These are phyloP conservation scores for Calocybe cyanea DNA, from an alignment of 768 basidiomycete species.

Conservation along the genomic window DNA sequence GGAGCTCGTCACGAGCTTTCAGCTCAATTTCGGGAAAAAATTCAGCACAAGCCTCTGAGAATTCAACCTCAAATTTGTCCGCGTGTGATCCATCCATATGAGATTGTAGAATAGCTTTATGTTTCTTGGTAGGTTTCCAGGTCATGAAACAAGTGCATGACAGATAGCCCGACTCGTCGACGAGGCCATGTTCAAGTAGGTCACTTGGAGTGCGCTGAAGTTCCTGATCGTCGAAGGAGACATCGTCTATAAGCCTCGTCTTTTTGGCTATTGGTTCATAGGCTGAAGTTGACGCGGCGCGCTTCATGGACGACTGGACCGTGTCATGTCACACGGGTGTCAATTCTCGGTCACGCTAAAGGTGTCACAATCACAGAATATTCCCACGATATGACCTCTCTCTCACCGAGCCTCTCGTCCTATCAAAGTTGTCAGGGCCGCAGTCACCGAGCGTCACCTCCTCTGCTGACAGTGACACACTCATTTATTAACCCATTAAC, in stretches of 20 bases:
- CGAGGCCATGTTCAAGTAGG: constrained; percentile 23
- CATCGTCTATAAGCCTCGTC: constrained; percentile 3
- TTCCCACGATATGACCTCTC: too few species aligned
- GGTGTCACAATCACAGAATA: neutral
- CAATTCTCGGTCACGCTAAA: neutral
- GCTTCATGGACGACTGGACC: constrained; percentile 12
- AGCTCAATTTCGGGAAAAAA: constrained; percentile 35
- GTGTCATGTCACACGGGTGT: too few species aligned
- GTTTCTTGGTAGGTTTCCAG: constrained; percentile 31
- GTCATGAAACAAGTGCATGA: constrained; percentile 41
- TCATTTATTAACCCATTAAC: constrained; percentile 7
- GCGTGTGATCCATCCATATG: constrained; percentile 18
- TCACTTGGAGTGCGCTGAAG: constrained; percentile 28
- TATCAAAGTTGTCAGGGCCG: too few species aligned
- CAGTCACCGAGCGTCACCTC: too few species aligned
- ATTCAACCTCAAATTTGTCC: constrained; percentile 35
- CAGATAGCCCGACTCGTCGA: constrained; percentile 35
- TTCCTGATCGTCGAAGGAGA: constrained; percentile 19
- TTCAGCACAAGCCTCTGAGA: constrained; percentile 28
- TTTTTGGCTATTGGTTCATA: constrained; percentile 3
- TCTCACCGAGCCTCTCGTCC: too few species aligned
- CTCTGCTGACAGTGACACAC: neutral
- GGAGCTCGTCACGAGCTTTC: constrained; percentile 37
- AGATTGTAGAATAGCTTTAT: constrained; percentile 28
- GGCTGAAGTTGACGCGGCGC: neutral